phyloP scores from a whole-genome alignment of 495 filamentous ascomycete genomes.

The Penicillium diatomitis region DNA sequence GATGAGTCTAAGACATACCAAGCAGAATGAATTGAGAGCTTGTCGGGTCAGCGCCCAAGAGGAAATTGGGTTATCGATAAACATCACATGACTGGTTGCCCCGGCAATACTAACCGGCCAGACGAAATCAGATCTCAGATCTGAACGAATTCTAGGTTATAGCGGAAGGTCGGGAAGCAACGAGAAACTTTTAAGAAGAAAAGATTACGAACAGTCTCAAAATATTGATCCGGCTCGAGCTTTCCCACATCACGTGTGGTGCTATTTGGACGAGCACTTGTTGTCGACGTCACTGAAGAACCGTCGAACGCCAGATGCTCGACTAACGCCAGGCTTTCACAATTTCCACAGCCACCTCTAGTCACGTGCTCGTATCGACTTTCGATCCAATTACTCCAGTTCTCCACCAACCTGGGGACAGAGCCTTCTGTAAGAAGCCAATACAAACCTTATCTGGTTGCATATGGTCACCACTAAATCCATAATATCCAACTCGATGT shows the following conservation, averaged over 20 bases:
- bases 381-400: neutral
- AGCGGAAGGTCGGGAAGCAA: too few species aligned
- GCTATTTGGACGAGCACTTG: too few species aligned
- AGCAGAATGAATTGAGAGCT: neutral
- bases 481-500: neutral
- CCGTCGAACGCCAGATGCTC: too few species aligned
- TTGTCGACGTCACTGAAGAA: too few species aligned
- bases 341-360: constrained; percentile 2
- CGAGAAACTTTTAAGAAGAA: too few species aligned
- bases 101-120: constrained; percentile 11
- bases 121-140: too few species aligned
- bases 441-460: too few species aligned
- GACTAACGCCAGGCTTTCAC: neutral
- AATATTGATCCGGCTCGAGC: too few species aligned
- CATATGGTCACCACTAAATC: neutral
- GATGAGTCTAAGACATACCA: neutral
- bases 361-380: constrained; percentile 6
- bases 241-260: too few species aligned
- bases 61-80: constrained; percentile 35
- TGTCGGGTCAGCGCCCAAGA: neutral
- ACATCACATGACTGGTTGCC: constrained; percentile 32
- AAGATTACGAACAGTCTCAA: neutral
- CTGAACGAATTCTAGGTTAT: too few species aligned
- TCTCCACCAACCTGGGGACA: neutral
- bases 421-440: too few species aligned